Conservation (phyloP, 2,329 filamentous ascomycete genomes). For the Thelonectria rubi region DNA sequence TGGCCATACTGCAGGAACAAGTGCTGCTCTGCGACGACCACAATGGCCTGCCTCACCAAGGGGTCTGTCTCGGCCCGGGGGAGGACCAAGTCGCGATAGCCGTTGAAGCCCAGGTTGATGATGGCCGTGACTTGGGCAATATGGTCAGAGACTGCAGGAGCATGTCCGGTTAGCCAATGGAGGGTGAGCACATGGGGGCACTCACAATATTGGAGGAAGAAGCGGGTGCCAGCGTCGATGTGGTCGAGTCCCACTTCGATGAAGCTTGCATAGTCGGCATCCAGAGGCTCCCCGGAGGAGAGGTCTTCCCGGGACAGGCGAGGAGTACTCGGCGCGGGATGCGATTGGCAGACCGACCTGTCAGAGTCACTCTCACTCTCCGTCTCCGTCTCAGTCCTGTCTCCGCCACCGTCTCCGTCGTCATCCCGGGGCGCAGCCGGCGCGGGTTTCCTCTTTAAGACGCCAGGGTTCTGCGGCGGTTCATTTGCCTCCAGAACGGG, state of each 20-base stretch:
- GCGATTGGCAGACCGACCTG: not conserved
- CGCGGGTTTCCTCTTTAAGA: not conserved
- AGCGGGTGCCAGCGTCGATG: slow-evolving; percentile 30
- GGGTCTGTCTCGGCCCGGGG: slow-evolving; percentile 35
- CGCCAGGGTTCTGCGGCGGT: not conserved
- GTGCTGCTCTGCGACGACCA: slow-evolving; percentile 34
- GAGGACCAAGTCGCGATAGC: slow-evolving; percentile 32
- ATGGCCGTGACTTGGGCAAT: slow-evolving; percentile 37
- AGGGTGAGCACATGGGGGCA: rapidly evolving
- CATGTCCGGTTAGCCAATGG: not conserved
- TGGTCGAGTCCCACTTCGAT: slow-evolving; percentile 29
- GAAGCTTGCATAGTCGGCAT: not conserved
- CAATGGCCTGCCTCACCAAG: slow-evolving; percentile 31
- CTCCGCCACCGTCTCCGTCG: not conserved
- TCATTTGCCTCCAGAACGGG: slow-evolving; percentile 17
- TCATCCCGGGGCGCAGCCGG: not conserved
- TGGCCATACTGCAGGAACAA: slow-evolving; percentile 30
- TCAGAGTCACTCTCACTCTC: too few relatives aligned
- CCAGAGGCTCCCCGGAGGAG: not conserved
- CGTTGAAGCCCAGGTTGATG: slow-evolving; percentile 39
- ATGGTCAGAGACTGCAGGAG: slow-evolving; percentile 30
- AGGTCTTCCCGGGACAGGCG: not conserved
- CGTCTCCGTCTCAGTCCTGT: not conserved
- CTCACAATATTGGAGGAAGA: slow-evolving; percentile 35
- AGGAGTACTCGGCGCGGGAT: not conserved